Conservation (phyloP, 768 basidiomycete species). For the Austroboletus festivus region DNA sequence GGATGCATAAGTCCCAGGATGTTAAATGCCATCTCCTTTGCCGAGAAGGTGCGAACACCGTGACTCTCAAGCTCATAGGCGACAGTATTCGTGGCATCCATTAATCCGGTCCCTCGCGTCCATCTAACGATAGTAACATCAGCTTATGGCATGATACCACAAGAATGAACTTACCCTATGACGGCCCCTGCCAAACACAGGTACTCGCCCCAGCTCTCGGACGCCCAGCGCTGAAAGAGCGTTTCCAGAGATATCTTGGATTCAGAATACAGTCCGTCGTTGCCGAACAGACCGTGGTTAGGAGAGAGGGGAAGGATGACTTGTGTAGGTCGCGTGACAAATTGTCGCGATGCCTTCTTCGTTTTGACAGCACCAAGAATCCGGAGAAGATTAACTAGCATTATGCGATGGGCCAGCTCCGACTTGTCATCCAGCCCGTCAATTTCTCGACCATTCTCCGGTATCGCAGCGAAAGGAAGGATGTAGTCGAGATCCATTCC, state of each 20-base stretch:
- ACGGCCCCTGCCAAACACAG: constrained; percentile 97
- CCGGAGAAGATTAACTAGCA: constrained; percentile 95
- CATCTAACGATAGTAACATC: constrained; percentile 50
- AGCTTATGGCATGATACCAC: constrained; percentile 8
- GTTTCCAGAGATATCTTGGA: constrained; percentile 98
- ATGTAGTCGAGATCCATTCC: constrained; percentile 98
- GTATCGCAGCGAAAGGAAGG: constrained; percentile 96
- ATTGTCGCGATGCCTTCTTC: constrained; percentile 96
- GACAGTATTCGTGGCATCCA: constrained; percentile 92
- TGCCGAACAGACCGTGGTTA: constrained; percentile 97
- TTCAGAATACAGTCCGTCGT: constrained; percentile 96
- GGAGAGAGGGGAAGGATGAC: constrained; percentile 97
- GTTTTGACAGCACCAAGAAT: constrained; percentile 96
- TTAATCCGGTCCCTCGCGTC: constrained; percentile 97
- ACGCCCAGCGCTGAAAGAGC: constrained; percentile 95
- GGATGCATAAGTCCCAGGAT: constrained; percentile 99
- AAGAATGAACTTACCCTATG: constrained; percentile 67
- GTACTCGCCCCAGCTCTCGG: constrained; percentile 99
- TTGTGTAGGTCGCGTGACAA: constrained; percentile 97
- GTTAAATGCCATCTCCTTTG: constrained; percentile 99
- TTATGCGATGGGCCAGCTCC: constrained; percentile 96
- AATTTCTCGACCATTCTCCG: constrained; percentile 98
- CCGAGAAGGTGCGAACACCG: constrained; percentile 96
- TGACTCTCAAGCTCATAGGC: constrained; percentile 90
- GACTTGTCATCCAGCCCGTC: constrained; percentile 96